Evolutionary conservation across 345 rosid genomes (phyloP), one percentile per base, ranked within the genome.

Genomic region (Streptanthus diversifolius): DNA sequence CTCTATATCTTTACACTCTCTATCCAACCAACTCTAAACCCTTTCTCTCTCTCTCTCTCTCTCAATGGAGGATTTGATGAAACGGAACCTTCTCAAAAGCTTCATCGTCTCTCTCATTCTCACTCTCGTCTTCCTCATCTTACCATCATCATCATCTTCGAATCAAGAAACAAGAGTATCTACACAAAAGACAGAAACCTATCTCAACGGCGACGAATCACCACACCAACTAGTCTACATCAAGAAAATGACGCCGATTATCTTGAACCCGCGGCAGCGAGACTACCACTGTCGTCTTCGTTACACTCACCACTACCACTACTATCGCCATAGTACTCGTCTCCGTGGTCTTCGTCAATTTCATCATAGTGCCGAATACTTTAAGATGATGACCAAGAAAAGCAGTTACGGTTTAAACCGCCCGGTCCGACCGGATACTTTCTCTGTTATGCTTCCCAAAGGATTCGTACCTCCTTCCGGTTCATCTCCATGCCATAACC

Each of bases 381-480:
- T 65, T 76, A 70, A 77, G 76, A 76, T 70, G 61, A 70, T 37
- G 66, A 19, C 37, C 67, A 70, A 71, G 76, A 77, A 48, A 17
- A 48, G n/a, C 10, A 32, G 21, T 33, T 63, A 63, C 65, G 25
- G 61, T 33, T 60, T 68, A 37, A 63, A 77, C 68, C 56, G 68
- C 3, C 76, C 63, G 33, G 62, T 70, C 5, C 55, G 67, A 77
- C 27, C 76, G 5, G 72, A 56, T 70, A 56, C 49, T 2, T 70
- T 65, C 52, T 48, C 76, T 10, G 68, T 49, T 65, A 77, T 71
- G 76, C 72, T 77, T 37, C 80, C 80, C 19, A 77, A 71, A 57
- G 76, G 76, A 19, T 56, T 64, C 18, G 62, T 70, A 17, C 80
- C 80, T 18, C 72, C 80, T 25, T 77, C 80, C 63, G 72, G 80